phyloP scores from a whole-genome alignment of 768 basidiomycete genomes.

The Termitomyces sp. region DNA sequence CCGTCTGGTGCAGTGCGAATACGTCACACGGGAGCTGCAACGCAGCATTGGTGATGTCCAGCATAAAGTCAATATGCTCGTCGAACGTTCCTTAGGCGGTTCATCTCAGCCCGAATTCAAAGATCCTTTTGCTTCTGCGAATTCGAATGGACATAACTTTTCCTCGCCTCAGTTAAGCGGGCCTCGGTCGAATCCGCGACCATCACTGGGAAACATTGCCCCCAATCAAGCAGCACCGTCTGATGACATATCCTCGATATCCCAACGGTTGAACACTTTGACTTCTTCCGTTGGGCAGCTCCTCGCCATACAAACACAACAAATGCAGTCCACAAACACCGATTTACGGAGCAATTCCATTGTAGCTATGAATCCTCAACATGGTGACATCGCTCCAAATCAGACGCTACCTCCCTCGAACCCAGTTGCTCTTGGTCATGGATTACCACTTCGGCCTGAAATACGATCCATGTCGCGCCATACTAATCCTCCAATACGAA shows the following conservation, averaged over 20 bases:
- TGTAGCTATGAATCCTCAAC: slow-evolving; percentile 31
- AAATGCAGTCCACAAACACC: slow-evolving; percentile 42
- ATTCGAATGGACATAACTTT: slow-evolving; percentile 27
- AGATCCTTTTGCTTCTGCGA: slow-evolving; percentile 63
- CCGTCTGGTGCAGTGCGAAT: slow-evolving; percentile 67
- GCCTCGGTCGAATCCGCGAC: slow-evolving; percentile 50
- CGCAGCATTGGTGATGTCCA: slow-evolving; percentile 68
- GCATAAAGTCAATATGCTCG: slow-evolving; percentile 70
- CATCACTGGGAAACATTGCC: slow-evolving; percentile 63
- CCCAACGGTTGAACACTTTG: slow-evolving; percentile 71
- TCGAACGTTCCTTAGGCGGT: slow-evolving; percentile 56
- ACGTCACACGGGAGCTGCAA: slow-evolving; percentile 64
- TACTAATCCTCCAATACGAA: slow-evolving; percentile 68
- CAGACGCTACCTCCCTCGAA: slow-evolving; percentile 39
- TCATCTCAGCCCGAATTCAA: slow-evolving; percentile 68
- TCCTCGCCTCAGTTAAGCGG: slow-evolving; percentile 30
- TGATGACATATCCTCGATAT: slow-evolving; percentile 72
- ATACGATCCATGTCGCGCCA: slow-evolving; percentile 52
- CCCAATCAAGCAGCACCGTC: slow-evolving; percentile 62
- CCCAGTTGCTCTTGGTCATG: slow-evolving; percentile 46
- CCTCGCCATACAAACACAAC: slow-evolving; percentile 74
- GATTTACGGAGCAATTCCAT: slow-evolving; percentile 36
- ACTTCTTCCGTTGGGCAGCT: slow-evolving; percentile 84
- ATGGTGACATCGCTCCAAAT: slow-evolving; percentile 43
- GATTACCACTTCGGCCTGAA: slow-evolving; percentile 61